Evolutionary conservation across 192 early-diverging fungal species (phyloP).

Genomic region (Rhizoclosmatium sp.): DNA sequence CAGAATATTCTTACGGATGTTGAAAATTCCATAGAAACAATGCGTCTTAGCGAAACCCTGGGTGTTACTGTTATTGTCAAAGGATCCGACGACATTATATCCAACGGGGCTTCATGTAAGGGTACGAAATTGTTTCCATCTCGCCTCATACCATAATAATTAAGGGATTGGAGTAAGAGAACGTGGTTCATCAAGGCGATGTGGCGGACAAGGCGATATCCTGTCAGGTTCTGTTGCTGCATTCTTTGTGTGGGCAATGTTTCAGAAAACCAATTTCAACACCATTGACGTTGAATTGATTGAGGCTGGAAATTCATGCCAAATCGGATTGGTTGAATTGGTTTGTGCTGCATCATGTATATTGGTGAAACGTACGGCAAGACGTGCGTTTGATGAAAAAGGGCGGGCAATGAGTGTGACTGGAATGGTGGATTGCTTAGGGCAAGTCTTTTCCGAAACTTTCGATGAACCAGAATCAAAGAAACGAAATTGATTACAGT

Average conservation of each 20-base stretch:
- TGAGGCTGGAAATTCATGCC: neutral
- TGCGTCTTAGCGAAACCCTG: constrained; percentile 65
- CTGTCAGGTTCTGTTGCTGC: constrained; percentile 84
- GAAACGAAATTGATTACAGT: constrained; percentile 25
- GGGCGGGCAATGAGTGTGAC: constrained; percentile 67
- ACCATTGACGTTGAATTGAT: constrained; percentile 1
- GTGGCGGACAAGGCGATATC: constrained; percentile 97
- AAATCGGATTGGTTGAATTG: constrained; percentile 50
- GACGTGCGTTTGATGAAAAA: constrained; percentile 66
- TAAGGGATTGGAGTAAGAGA: constrained; percentile 7
- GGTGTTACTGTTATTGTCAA: constrained; percentile 85
- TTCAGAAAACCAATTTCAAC: constrained; percentile 50
- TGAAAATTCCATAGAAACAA: constrained; percentile 5
- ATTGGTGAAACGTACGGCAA: constrained; percentile 60
- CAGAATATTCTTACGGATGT: too few species aligned
- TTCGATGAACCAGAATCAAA: constrained; percentile 46
- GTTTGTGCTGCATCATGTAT: constrained; percentile 74
- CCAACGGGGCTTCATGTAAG: constrained; percentile 72
- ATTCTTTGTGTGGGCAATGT: constrained; percentile 84
- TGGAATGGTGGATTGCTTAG: constrained; percentile 70
- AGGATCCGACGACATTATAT: constrained; percentile 76
- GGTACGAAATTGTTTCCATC: neutral
- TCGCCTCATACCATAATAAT: neutral
- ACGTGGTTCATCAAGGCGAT: constrained; percentile 67
- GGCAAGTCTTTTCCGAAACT: constrained; percentile 47